Base-by-base conservation (phyloP, 179 eudicot species). In the Beta corolliflora region DNA sequence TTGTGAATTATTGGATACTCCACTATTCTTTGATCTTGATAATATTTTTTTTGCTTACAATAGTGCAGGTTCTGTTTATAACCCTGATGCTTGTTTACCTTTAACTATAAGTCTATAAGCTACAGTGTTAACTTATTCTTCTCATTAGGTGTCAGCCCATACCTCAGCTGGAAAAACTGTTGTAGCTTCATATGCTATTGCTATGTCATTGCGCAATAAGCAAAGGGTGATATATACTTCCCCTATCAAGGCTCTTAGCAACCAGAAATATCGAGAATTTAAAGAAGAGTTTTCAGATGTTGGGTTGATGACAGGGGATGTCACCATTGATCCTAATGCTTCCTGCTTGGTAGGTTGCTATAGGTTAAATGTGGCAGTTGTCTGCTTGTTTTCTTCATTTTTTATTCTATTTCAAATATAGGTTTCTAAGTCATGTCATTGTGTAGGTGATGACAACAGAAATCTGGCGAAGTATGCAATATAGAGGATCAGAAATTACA, bases 161-260 rank as follows among this genome's bases (percentile, higher is more conserved):
- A 96, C 99, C 41, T 96, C 99, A 79, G 99, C 99, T 60, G 99
- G 99, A 75, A 96, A 96, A 89, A 96, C 99, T 75, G 99, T 96
- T 66, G 98, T 96, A 73, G 99, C 98, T 31, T 82, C 88, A 53
- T 96, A 96, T 88, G 98, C 96, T 12, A 94, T 96, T 85, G 99
- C 99, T 16, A 91, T 96, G 97, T 94, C 99, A 15, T 83, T 96
- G 89, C 83, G 85, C 77, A 94, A 96, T 80, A 92, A 94, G 84
- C 99, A 96, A 84, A 85, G 99, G 65, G 99, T 94, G 31, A 91
- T 96, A 81, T 96, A 96, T 68, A 96, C 99, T 52, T 96, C 99
- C 56, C 99, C 99, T 50, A 96, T 96, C 72, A 96, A 96, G 90
- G 99, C 99, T 61, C 92, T 96, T 56, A 96, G 99, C 89, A 94